Percentiles rank a stretch among this genome's conserved stretches.
Conservation (phyloP, 2,329 filamentous ascomycete species). For the Pseudogymnoascus sp. region DNA sequence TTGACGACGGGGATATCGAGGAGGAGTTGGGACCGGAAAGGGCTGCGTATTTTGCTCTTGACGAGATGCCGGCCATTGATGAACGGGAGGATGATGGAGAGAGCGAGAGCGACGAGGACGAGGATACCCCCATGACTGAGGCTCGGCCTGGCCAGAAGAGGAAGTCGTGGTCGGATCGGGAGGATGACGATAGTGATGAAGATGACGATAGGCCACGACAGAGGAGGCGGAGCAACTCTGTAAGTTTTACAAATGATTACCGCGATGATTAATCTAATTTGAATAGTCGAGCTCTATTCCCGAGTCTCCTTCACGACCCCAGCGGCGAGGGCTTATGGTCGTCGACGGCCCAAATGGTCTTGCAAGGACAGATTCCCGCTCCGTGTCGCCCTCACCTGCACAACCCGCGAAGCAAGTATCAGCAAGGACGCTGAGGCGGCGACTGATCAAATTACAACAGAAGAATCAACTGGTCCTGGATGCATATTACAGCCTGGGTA, state of each 20-base stretch:
- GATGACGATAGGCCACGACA: slow-evolving; percentile 70
- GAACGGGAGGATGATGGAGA: slow-evolving; percentile 61
- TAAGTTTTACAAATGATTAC: slow-evolving; percentile 37
- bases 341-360: slow-evolving; percentile 41
- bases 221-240: slow-evolving; percentile 80
- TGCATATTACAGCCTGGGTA: slow-evolving; percentile 78
- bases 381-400: slow-evolving; percentile 45
- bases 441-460: slow-evolving; percentile 65
- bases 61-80: slow-evolving; percentile 85
- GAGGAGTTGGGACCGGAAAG: slow-evolving; percentile 68
- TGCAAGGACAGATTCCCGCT: slow-evolving; percentile 34
- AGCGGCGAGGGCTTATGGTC: slow-evolving; percentile 53
- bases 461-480: slow-evolving; percentile 72
- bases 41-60: slow-evolving; percentile 75
- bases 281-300: slow-evolving; percentile 58
- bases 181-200: slow-evolving; percentile 57
- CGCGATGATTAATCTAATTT: slow-evolving; percentile 17
- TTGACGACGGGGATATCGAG: slow-evolving; percentile 92
- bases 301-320: slow-evolving; percentile 54
- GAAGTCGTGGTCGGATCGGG: slow-evolving; percentile 68
- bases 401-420: slow-evolving; percentile 58
- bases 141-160: slow-evolving; percentile 57
- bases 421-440: slow-evolving; percentile 62
- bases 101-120: slow-evolving; percentile 48
- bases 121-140: slow-evolving; percentile 44